Conservation (phyloP, 2,329 filamentous ascomycete genomes). For the Epichloe gansuensis region DNA sequence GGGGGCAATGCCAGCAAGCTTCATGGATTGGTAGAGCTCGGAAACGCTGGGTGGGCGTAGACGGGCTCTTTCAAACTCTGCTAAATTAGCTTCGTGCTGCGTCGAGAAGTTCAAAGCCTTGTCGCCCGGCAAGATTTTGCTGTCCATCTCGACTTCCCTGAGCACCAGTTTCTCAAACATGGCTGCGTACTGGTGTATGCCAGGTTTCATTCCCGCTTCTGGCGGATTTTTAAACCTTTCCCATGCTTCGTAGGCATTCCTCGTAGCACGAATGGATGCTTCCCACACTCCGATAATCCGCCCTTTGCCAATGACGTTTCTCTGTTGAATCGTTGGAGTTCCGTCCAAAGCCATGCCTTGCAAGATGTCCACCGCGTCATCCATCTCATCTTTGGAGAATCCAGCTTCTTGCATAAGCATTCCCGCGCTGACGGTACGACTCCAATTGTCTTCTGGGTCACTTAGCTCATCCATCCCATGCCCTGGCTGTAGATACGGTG, state of each 20-base stretch:
- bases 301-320: conserved; percentile 10
- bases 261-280: conserved; percentile 42
- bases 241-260: conserved; percentile 51
- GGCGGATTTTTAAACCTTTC: conserved; percentile 30
- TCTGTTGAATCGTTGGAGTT: conserved; percentile 43
- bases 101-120: conserved; percentile 33
- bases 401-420: conserved; percentile 43
- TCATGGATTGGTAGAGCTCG: conserved; percentile 48
- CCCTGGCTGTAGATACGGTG: conserved; percentile 43
- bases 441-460: conserved; percentile 37
- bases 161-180: conserved; percentile 46
- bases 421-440: conserved; percentile 39
- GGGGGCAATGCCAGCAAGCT: conserved; percentile 33
- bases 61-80: conserved; percentile 51
- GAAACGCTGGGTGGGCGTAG: conserved; percentile 45
- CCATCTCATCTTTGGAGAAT: conserved; percentile 32
- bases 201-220: conserved; percentile 20
- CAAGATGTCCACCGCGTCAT: conserved; percentile 36
- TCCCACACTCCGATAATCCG: conserved; percentile 32
- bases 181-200: conserved; percentile 37
- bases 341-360: conserved; percentile 38
- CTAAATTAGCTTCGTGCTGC: conserved; percentile 35
- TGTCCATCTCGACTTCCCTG: conserved; percentile 15
- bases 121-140: conserved; percentile 43
- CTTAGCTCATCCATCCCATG: conserved; percentile 47